Evolutionary conservation across 768 basidiomycete species (phyloP).

Genomic region (Suillus decipiens): DNA sequence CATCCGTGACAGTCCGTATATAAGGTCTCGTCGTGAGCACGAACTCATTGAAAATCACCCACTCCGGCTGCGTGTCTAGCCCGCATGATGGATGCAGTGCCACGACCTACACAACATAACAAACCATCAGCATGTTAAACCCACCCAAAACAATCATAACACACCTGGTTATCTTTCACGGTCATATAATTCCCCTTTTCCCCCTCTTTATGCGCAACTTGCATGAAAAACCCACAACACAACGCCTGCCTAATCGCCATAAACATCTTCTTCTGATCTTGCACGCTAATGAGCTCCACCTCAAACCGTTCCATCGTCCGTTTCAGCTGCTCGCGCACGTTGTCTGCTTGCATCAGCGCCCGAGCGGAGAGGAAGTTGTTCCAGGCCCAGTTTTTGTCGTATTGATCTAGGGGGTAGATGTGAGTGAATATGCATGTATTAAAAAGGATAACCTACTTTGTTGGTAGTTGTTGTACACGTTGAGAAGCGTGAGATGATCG

Average conservation of each 20-base stretch:
- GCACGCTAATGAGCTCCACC: conserved; percentile 67
- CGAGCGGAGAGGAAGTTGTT: conserved; percentile 83
- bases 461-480: conserved; percentile 92
- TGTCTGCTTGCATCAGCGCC: conserved; percentile 88
- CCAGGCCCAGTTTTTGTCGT: conserved; percentile 91
- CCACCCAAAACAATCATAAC: conserved; percentile 18
- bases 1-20: conserved; percentile 89
- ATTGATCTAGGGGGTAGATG: conserved; percentile 49
- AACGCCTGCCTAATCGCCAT: conserved; percentile 78
- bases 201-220: conserved; percentile 92
- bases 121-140: neutral
- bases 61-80: conserved; percentile 83
- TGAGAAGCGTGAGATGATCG: conserved; percentile 92
- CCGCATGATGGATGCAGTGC: conserved; percentile 79
- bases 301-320: conserved; percentile 92
- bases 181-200: conserved; percentile 88
- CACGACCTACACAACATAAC: conserved; percentile 18
- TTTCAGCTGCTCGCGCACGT: conserved; percentile 86
- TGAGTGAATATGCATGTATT: conserved; percentile 4
- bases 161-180: conserved; percentile 91
- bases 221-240: conserved; percentile 97
- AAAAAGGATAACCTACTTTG: conserved; percentile 53
- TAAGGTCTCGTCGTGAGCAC: conserved; percentile 87
- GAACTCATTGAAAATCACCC: conserved; percentile 94
- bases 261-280: conserved; percentile 72